Conservation (phyloP, 2,329 filamentous ascomycete species). For the Myriosclerotinia scirpicola region DNA sequence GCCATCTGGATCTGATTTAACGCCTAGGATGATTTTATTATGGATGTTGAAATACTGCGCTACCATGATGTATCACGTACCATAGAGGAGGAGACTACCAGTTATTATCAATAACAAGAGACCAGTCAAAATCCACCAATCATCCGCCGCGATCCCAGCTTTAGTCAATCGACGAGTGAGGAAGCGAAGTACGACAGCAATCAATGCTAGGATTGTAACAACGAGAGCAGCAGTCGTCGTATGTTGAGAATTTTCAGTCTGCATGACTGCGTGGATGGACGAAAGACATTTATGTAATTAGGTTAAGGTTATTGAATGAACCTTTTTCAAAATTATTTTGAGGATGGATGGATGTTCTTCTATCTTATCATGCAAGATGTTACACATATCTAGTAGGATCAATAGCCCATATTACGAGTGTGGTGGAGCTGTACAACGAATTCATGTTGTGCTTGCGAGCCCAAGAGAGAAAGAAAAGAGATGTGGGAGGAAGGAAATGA, state of each 20-base stretch:
- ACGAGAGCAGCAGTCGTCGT: conserved; percentile 17
- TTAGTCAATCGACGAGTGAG: conserved; percentile 17
- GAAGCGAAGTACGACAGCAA: conserved; percentile 25
- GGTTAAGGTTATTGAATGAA: not conserved
- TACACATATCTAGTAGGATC: not conserved
- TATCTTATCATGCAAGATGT: conserved; percentile 10
- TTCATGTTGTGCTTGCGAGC: not conserved
- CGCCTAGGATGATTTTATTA: conserved; percentile 8
- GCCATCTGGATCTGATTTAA: conserved; percentile 19
- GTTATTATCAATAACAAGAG: not conserved
- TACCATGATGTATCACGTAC: not conserved
- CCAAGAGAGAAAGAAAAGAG: not conserved
- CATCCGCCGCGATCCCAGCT: conserved; percentile 22
- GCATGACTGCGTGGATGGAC: conserved; percentile 9
- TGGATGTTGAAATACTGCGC: not conserved
- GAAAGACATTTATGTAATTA: not conserved
- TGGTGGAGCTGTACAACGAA: conserved; percentile 9
- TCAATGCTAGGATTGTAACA: conserved; percentile 18
- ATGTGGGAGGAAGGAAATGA: not conserved
- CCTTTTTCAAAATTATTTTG: too few species aligned
- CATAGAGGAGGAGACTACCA: conserved; percentile 19
- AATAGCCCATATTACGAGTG: conserved; percentile 1
- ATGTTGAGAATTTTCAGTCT: conserved; percentile 7
- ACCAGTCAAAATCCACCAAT: conserved; percentile 26
- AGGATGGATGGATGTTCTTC: not conserved